Base-by-base conservation (phyloP, 352 stramenopile genomes). In the Phytopythium montanum region DNA sequence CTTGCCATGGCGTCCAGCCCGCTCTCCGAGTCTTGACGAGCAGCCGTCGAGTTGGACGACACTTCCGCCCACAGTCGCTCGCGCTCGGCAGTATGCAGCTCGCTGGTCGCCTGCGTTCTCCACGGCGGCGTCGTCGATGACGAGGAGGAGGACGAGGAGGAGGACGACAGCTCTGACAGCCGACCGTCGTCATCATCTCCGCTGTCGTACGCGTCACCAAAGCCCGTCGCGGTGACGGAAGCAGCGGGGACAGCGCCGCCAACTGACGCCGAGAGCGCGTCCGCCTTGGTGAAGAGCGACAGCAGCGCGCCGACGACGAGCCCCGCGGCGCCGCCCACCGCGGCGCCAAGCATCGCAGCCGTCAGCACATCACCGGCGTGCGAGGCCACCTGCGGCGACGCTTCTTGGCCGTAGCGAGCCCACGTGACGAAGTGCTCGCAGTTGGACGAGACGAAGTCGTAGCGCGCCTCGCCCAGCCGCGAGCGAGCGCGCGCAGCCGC, bases 351-450 rank as follows among this genome's bases (percentile, higher is more conserved):
- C 61, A 90, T 70, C 13, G 80, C 80, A 9, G 76, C 76, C 2
- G 78, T 77, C n/a, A 88, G 51, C 41, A 88, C 76, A 49, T 87
- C 73, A 26, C 82, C 84, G 0, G 75, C 68, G 38, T 88, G 79
- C 23, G 76, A 81, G 4, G 59, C 58, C 12, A 81, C 76, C 19
- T 91, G 81, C 28, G 79, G 81, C 34, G 81, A 91, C 50, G 73
- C 66, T 3, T 73, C 71, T 13, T 74, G 59, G 19, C 76, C 76
- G 57, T 91, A 88, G 36, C 79, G 68, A 14, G 76, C 81, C 81
- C 76, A 91, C 48, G 81, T 88, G 44, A 88, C 81, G 67, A 91
- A 91, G 61, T 91, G 81, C 56, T 91, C 81, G 70, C 81, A 91
- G 56, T 91, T 91, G 69, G 83, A 69, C 6, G 28, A 59, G 38